Base-by-base conservation (phyloP, 2,329 filamentous ascomycete genomes). In the Ophiostoma fasciatum region DNA sequence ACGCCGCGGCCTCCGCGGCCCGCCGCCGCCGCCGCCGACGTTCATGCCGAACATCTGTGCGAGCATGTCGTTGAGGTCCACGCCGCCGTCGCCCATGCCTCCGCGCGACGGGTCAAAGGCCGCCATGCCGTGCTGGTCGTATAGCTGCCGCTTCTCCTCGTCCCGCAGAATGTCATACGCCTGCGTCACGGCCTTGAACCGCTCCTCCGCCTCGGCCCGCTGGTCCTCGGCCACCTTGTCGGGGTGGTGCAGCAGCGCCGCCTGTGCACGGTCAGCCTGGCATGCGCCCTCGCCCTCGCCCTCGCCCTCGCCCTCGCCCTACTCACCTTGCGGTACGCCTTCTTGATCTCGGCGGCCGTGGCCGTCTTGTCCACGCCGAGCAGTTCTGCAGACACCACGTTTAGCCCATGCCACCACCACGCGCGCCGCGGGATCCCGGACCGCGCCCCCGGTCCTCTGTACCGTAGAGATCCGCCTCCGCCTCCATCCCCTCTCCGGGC, bases 91-190 rank as follows among this genome's bases (percentile, higher is more conserved):
- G 17, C 72, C 74, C 52, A 65, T 64, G 28, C 65, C 66, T 36
- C 78, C 77, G 37, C 74, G 65, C 26, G 74, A 76, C 34, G 81
- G 74, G 54, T 94, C 85, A 54, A 98, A 96, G 40, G 88, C 90
- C 29, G 82, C 74, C 87, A 96, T 94, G 61, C 90, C 90, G 54
- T 94, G 83, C 43, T 75, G 77, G 53, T 98, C 90, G 64, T 98
- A 98, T 43, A 92, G 61, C 38, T 82, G 71, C 51, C 90, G 80
- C 59, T 93, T 94, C 43, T 96, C 76, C 44, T 96, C 88, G 66
- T 98, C 88, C 61, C 75, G 80, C 38, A 98, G 83, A 54, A 98
- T 96, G 55, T 98, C 90, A 66, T 98, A 98, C 48, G 90, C 90
- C 61, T 92, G 80, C 41, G 82, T 87, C 39, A 93, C 78, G 37